Base-by-base conservation (phyloP, 441 rosid genomes). In the Cnidoscolus chayamansa region DNA sequence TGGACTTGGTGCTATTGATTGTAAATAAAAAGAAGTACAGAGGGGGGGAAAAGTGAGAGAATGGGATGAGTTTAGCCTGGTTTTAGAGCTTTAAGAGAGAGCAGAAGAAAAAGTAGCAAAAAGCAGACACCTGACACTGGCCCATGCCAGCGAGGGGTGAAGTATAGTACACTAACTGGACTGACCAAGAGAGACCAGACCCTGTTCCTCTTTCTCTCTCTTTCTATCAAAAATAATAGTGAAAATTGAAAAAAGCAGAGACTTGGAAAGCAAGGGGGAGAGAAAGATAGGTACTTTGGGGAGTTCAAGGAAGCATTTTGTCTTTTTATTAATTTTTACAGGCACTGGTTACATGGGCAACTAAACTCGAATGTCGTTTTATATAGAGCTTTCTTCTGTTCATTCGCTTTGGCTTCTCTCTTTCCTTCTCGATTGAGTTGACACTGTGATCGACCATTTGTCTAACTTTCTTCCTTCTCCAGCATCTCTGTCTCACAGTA, bases 101-200 rank as follows among this genome's bases (percentile, higher is more conserved):
- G 30, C 55, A 2, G 13, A 1, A 32, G 10, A 69, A 70, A 70
- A 70, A 40, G 72, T 43, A 56, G 64, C 10, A 13, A 57, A 70
- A 70, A 70, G 73, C 54, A 68, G 54, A 68, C 59, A 60, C 67
- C 74, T 71, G 74, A 71, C 67, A 61, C 51, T 49, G 74, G 67
- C 67, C 37, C 67, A 71, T 71, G 74, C 60, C 67, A 58, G 73
- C 65, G 12, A 40, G 16, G n/a, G 43, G 4, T 10, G 48, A 15
- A 11, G 62, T 25, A 58, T 59, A n/a, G 66, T 59, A 48, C 16
- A 60, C 73, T 25, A 25, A 25, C 20, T 45, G 8, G 66, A 30
- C 56, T 35, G 56, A 70, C 73, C 65, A 48, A 45, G 57, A 45
- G 11, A 43, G 40, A 70, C 35, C 25, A 25, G 25, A 25, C 3